Conservation (phyloP, 805 yeast species). For the Clavispora asparagi region DNA sequence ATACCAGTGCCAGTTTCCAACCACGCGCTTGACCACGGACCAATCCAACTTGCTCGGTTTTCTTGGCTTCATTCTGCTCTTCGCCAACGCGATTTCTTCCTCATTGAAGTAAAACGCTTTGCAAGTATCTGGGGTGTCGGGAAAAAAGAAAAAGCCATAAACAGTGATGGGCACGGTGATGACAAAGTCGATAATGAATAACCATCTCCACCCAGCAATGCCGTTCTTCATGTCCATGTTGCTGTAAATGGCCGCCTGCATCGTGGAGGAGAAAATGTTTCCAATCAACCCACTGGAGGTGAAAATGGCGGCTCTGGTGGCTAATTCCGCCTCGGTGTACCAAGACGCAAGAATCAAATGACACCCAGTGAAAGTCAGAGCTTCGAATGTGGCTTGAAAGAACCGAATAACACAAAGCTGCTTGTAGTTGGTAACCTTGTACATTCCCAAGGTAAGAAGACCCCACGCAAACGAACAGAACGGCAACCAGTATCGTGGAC, state of each 20-base stretch:
- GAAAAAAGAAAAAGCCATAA: constrained; percentile 54
- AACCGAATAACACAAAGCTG: constrained; percentile 56
- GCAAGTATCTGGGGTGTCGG: constrained; percentile 48
- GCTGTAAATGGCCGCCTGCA: constrained; percentile 50
- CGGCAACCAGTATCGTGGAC: constrained; percentile 54
- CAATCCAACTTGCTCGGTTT: constrained; percentile 7
- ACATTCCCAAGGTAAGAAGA: constrained; percentile 46
- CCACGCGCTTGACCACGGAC: constrained; percentile 32
- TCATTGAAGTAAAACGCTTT: constrained; percentile 32
- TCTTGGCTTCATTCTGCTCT: constrained; percentile 6
- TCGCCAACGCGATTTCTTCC: constrained; percentile 15
- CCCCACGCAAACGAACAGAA: constrained; percentile 57
- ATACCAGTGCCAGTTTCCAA: constrained; percentile 55
- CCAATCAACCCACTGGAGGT: constrained; percentile 53
- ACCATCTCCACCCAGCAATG: constrained; percentile 61
- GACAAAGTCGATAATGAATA: constrained; percentile 58
- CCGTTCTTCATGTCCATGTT: constrained; percentile 45
- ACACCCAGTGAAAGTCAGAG: constrained; percentile 51
- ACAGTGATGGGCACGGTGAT: constrained; percentile 54
- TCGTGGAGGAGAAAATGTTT: constrained; percentile 47
- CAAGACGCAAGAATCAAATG: constrained; percentile 52
- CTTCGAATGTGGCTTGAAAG: constrained; percentile 57
- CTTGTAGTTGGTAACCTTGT: constrained; percentile 39
- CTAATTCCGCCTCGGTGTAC: constrained; percentile 44
- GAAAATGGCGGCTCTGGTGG: constrained; percentile 49